Evolutionary conservation across 257 asterid genomes (phyloP).

Genomic region (Primulina tabacum): DNA sequence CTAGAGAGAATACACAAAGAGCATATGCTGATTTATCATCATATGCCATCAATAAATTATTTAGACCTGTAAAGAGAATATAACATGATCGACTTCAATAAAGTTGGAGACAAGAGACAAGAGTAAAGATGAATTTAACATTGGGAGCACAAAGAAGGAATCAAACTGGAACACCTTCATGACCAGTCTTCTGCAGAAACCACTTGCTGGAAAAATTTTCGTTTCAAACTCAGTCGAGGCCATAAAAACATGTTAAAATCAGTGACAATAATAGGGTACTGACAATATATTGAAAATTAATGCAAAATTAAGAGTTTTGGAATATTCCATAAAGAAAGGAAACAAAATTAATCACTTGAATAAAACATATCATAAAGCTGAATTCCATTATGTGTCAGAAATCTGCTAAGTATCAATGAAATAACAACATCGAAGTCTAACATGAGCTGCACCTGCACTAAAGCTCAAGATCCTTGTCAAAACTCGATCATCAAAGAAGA

Average conservation of each 20-base stretch:
- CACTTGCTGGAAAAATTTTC: constrained; percentile 61
- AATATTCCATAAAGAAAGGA: constrained; percentile 13
- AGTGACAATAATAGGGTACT: constrained; percentile 10
- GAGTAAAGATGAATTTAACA: neutral
- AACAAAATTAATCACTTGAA: constrained; percentile 3
- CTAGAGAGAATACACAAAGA: constrained; percentile 84
- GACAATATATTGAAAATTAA: neutral
- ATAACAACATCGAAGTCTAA: constrained; percentile 11
- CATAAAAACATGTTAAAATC: constrained; percentile 16
- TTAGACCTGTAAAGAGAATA: constrained; percentile 56
- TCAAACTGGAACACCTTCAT: constrained; percentile 57
- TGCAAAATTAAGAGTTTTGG: neutral
- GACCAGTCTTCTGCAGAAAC: constrained; percentile 92
- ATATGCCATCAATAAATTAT: constrained; percentile 84
- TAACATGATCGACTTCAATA: constrained; percentile 16
- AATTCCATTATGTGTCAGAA: constrained; percentile 6
- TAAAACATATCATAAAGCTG: constrained; percentile 6
- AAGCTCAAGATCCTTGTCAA: constrained; percentile 13
- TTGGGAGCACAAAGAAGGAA: constrained; percentile 13
- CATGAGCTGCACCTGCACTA: neutral
- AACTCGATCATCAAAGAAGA: constrained; percentile 1
- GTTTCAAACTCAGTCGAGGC: constrained; percentile 29
- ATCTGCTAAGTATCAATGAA: constrained; percentile 7
- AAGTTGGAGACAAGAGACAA: neutral
- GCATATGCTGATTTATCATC: constrained; percentile 96